phyloP scores from a whole-genome alignment of 129 eudicot species.

The Saussurea involucrata region DNA sequence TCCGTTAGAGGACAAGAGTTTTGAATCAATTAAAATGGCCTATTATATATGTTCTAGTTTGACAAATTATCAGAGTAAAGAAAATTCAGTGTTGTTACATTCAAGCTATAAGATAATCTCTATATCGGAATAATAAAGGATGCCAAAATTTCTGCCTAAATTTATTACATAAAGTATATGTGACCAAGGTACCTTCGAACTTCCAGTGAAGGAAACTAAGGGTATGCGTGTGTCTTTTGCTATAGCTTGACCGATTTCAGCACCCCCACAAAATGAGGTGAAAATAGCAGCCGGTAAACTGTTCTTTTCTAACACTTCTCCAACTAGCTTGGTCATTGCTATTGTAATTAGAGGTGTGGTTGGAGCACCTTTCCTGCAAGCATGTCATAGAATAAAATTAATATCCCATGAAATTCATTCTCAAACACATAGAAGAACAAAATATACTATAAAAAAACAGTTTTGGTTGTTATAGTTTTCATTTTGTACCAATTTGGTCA shows the following conservation, averaged over 20 bases:
- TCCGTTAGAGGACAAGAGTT: not conserved
- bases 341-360: slow-evolving; percentile 93
- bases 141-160: not conserved
- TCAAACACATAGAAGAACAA: not conserved
- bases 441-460: not conserved
- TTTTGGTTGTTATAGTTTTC: not conserved
- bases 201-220: slow-evolving; percentile 97
- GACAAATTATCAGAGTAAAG: not conserved
- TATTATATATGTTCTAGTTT: not conserved
- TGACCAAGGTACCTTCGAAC: slow-evolving; percentile 66
- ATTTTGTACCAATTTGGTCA: slow-evolving; percentile 1
- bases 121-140: not conserved
- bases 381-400: not conserved
- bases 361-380: slow-evolving; percentile 96
- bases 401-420: not conserved
- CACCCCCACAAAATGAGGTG: slow-evolving; percentile 93
- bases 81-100: not conserved
- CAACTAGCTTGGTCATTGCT: slow-evolving; percentile 79
- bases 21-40: not conserved
- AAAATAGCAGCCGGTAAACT: slow-evolving; percentile 84
- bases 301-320: slow-evolving; percentile 79
- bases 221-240: slow-evolving; percentile 87
- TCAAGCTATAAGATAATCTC: not conserved
- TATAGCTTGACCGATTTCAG: slow-evolving; percentile 97
- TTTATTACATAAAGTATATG: not conserved